A percentile compares a stretch with the other conserved stretches of the same genome.
These are phyloP conservation scores for Neckera pumila DNA, from an alignment of 225 moss, liverwort and hornwort genomes.

Conservation along the genomic window DNA sequence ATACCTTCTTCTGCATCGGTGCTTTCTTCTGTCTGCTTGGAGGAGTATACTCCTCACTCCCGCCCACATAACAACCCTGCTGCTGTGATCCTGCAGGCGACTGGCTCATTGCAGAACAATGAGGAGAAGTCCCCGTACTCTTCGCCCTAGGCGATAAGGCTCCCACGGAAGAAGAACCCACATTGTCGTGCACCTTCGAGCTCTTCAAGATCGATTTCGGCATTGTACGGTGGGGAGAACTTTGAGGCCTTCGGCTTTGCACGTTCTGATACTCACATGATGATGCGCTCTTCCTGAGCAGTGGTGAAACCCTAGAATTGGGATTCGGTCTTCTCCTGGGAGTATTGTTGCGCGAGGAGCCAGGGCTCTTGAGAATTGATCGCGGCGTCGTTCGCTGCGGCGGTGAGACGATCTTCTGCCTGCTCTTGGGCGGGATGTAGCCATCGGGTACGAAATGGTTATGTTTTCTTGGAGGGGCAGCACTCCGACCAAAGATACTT, in stretches of 20 bases:
- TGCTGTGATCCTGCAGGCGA: not conserved
- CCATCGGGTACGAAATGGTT: constrained; percentile 12
- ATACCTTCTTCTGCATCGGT: not conserved
- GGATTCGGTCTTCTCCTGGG: not conserved
- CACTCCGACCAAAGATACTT: not conserved
- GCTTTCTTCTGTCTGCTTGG: not conserved
- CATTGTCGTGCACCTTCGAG: not conserved
- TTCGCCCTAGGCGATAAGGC: not conserved
- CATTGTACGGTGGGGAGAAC: not conserved
- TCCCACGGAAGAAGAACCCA: not conserved
- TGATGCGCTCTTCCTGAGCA: not conserved
- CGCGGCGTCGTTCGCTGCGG: not conserved
- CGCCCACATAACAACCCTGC: not conserved
- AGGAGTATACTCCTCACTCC: not conserved
- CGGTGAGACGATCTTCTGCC: not conserved
- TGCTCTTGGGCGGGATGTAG: not conserved
- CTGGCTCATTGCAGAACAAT: not conserved
- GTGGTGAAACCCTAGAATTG: not conserved
- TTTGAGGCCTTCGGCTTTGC: not conserved
- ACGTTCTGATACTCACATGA: not conserved
- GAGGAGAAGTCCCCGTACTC: not conserved
- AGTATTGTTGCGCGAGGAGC: not conserved
- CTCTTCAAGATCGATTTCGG: not conserved
- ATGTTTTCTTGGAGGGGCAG: not conserved
- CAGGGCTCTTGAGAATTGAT: not conserved